A percentile compares a stretch with the other conserved stretches of the same genome.
Conservation (phyloP, 257 asterid species). For the Nicotiana undulata region DNA sequence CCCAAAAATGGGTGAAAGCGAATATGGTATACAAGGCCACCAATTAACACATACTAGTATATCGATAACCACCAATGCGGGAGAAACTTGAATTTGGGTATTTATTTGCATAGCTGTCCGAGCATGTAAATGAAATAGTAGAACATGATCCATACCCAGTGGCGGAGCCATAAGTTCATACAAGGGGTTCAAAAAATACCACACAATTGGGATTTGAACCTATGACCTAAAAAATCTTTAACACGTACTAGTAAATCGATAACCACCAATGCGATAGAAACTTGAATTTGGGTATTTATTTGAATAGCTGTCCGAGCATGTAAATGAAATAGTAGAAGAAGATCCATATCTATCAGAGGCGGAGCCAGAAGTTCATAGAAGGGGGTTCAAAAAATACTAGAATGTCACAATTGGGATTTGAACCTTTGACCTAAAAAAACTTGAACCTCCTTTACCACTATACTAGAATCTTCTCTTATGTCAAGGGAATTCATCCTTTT, state of each 20-base stretch:
- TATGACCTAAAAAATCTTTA: background rate
- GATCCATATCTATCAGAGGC: too few relatives aligned
- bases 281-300: background rate
- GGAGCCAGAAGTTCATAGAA: too few relatives aligned
- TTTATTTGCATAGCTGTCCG: background rate
- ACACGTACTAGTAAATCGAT: conserved; percentile 2
- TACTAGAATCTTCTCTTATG: too few relatives aligned
- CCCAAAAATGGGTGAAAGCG: background rate
- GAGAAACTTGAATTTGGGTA: conserved; percentile 1
- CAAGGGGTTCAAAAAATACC: background rate
- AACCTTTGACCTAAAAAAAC: too few relatives aligned
- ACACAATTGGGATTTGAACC: background rate
- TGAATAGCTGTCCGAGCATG: background rate
- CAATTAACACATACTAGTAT: conserved; percentile 5
- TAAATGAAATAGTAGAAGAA: background rate
- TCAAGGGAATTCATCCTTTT: too few relatives aligned
- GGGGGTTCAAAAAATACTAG: too few relatives aligned
- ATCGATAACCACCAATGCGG: background rate
- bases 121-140: background rate
- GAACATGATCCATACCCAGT: background rate
- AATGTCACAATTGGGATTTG: too few relatives aligned
- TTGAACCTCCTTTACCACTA: too few relatives aligned
- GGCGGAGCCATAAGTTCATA: background rate
- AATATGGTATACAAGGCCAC: background rate
- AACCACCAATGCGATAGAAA: background rate